Evolutionary conservation across 208 protist species (phyloP).

Genomic region (Tritrichomonas musculus): DNA sequence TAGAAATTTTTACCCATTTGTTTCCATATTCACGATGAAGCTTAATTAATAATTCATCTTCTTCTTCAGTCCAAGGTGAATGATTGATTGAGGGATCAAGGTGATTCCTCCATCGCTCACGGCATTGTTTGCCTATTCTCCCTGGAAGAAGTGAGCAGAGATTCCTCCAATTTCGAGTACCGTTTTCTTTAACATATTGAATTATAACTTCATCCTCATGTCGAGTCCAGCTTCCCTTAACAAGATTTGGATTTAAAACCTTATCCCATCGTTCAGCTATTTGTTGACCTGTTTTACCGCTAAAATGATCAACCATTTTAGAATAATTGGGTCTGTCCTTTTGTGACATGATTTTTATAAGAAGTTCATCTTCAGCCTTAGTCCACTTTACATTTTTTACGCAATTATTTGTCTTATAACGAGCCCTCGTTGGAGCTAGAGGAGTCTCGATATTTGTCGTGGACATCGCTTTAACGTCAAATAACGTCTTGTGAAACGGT

Average conservation of each 20-base stretch:
- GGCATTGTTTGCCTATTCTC: neutral
- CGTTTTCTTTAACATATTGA: conserved; percentile 39
- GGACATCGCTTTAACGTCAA: no score
- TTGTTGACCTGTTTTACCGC: neutral
- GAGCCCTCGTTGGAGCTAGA: neutral
- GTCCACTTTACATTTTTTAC: neutral
- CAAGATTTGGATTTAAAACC: neutral
- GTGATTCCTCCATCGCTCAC: neutral
- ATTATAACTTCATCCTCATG: conserved; percentile 48
- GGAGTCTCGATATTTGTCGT: neutral
- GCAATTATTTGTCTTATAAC: neutral
- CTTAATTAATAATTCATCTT: neutral
- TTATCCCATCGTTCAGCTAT: neutral
- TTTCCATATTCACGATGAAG: neutral
- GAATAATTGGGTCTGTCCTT: neutral
- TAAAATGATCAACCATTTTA: neutral
- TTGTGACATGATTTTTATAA: neutral
- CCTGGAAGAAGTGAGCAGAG: neutral
- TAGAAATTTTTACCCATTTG: neutral
- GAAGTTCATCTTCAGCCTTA: neutral
- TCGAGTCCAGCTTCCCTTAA: neutral
- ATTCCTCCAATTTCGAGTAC: conserved; percentile 35
- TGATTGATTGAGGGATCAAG: neutral
- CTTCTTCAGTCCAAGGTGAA: neutral
- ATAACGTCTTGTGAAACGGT: no score